Conservation (phyloP, 2,329 filamentous ascomycete species). For the Neofusicoccum laricinum region DNA sequence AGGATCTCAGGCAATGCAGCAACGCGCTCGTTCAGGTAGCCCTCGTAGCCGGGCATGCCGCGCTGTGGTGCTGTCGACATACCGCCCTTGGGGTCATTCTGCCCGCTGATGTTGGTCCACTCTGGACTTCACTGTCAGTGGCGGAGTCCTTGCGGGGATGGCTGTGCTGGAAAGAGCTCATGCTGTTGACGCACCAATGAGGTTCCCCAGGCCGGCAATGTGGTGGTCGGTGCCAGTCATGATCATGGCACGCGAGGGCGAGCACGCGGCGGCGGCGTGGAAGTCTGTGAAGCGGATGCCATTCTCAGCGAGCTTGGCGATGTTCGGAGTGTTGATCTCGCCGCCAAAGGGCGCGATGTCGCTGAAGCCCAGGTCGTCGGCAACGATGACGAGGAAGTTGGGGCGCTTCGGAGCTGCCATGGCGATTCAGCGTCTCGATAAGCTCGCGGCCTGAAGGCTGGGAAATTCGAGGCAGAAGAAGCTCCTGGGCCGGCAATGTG, state of each 20-base stretch:
- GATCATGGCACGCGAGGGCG: constrained; percentile 64
- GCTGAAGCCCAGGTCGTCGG: constrained; percentile 60
- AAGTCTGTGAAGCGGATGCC: constrained; percentile 62
- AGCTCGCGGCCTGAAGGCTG: not conserved
- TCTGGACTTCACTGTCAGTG: constrained; percentile 29
- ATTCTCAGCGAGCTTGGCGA: constrained; percentile 49
- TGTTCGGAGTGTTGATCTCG: constrained; percentile 59
- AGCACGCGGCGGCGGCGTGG: constrained; percentile 64
- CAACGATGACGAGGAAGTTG: constrained; percentile 60
- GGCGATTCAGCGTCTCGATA: not conserved
- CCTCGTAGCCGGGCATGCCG: constrained; percentile 61
- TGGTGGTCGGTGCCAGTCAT: constrained; percentile 64
- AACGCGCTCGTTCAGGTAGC: constrained; percentile 60
- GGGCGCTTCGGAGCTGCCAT: constrained; percentile 42
- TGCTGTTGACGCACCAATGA: not conserved
- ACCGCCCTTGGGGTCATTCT: constrained; percentile 51
- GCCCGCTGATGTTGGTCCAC: constrained; percentile 55
- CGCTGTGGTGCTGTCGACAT: constrained; percentile 55
- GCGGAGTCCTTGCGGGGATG: too few species aligned
- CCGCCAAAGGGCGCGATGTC: constrained; percentile 59
- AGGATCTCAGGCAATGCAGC: constrained; percentile 58
- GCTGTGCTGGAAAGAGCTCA: not conserved
- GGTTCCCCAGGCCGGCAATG: constrained; percentile 55
- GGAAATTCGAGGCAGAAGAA: not conserved
- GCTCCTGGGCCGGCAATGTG: not conserved